Evolutionary conservation across 1,284 basidiomycete genomes (phyloP), one percentile per base, ranked within the genome.

Genomic region (Gomphus bonarii): DNA sequence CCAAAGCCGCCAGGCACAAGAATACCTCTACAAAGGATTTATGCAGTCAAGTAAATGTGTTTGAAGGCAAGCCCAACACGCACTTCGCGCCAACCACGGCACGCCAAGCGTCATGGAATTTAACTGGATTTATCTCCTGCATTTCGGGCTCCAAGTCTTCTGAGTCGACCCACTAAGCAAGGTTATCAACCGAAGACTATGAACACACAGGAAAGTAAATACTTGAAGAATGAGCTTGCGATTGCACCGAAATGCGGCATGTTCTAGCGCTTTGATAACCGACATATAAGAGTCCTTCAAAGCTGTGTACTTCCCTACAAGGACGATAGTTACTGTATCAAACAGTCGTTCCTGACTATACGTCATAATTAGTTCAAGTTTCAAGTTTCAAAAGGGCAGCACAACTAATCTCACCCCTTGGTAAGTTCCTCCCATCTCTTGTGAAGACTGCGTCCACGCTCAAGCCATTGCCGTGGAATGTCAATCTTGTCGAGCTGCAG

Each of bases 211-310:
- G 7, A 18, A 31, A 49, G 25, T 35, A 11, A 3, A 52, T 63
- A 88, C 91, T 65, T 91, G 80, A 30, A 97, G 76, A 57, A 77
- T 77, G 44, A 97, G 78, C 68, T 91, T 95, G 60, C 91, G 78
- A 60, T 85, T 86, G 61, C 95, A 90, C 51, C 91, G 82, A 75
- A 99, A 91, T 0, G 94, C 91, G 5, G 95, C 93, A 72, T 99
- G 95, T 71, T 99, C 95, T 44, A 99, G 79, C 28, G 97, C 84
- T 75, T 99, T 99, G 68, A 88, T 88, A 55, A 99, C 97, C 38
- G 90, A 94, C 91, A 98, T 98, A 72, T 99, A 99, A 38, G 94
- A 97, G 71, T 99, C 95, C 70, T 95, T 91, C 54, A 99, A 76
- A 60, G 94, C 87, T 6, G 94, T 98, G 75, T 99, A 99, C 73